Percentiles rank a stretch among this genome's conserved stretches.
phyloP scores from a whole-genome alignment of 805 yeast genomes.

The Candida pseudoglaebosa region DNA sequence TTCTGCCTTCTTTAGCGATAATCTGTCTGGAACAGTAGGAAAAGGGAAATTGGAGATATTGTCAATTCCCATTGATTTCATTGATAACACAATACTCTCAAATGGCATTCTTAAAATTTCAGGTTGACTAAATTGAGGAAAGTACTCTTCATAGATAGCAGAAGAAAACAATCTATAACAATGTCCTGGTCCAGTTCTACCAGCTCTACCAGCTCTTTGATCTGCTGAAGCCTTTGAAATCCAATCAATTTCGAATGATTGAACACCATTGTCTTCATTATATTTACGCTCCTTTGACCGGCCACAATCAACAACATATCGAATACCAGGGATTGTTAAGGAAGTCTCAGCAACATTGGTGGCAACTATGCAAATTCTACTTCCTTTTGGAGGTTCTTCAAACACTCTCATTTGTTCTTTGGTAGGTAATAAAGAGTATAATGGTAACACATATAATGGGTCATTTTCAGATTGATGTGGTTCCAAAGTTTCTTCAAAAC shows the following conservation, averaged over 20 bases:
- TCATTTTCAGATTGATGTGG: slow-evolving; percentile 67
- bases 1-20: slow-evolving; percentile 60
- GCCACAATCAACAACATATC: slow-evolving; percentile 95
- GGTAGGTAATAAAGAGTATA: slow-evolving; percentile 91
- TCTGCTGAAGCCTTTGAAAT: slow-evolving; percentile 92
- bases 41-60: slow-evolving; percentile 90
- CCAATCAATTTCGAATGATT: slow-evolving; percentile 89
- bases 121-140: slow-evolving; percentile 77
- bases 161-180: slow-evolving; percentile 90
- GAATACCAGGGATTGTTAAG: slow-evolving; percentile 89
- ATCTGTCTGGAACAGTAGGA: slow-evolving; percentile 84
- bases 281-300: slow-evolving; percentile 84
- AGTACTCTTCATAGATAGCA: slow-evolving; percentile 86
- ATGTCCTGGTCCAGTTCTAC: slow-evolving; percentile 98
- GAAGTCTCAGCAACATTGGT: slow-evolving; percentile 98
- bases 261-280: slow-evolving; percentile 84
- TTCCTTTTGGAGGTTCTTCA: slow-evolving; percentile 76
- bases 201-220: slow-evolving; percentile 96
- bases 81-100: slow-evolving; percentile 89
- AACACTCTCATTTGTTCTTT: slow-evolving; percentile 92
- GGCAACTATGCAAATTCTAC: slow-evolving; percentile 88
- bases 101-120: slow-evolving; percentile 94
- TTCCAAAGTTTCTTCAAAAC: slow-evolving; percentile 68
- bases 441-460: slow-evolving; percentile 86
- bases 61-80: slow-evolving; percentile 97